phyloP scores from a whole-genome alignment of 805 yeast genomes.

The Candida golubevii region DNA sequence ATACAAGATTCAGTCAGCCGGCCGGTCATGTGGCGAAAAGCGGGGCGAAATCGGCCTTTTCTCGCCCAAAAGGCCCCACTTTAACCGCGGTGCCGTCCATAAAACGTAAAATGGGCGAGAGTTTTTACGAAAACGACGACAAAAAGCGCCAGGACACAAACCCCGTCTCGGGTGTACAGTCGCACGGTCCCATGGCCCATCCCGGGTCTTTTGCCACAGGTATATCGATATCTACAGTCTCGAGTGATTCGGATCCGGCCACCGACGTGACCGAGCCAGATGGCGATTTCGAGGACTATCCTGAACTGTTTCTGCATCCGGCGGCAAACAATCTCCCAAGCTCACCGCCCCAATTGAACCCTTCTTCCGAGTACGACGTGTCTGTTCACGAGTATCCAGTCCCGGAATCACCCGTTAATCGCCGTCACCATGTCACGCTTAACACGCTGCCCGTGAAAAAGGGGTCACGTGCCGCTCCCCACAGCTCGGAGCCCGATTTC shows the following conservation, averaged over 20 bases:
- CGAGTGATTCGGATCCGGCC: constrained; percentile 3
- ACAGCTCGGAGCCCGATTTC: constrained; percentile 41
- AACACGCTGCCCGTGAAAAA: constrained; percentile 12
- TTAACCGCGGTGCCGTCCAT: constrained; percentile 27
- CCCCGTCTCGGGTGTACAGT: constrained; percentile 1
- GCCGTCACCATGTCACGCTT: constrained; percentile 4
- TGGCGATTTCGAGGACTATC: background rate
- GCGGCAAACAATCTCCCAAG: constrained; percentile 23
- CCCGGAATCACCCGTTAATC: constrained; percentile 27
- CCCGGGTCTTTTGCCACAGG: background rate
- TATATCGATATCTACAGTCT: background rate
- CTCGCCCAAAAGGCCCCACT: constrained; percentile 18
- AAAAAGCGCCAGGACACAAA: constrained; percentile 31
- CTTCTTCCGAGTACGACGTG: constrained; percentile 29
- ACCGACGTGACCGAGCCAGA: constrained; percentile 9
- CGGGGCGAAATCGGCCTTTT: too few species aligned
- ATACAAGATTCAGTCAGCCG: constrained; percentile 26
- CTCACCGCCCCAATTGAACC: constrained; percentile 37
- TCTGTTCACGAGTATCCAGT: constrained; percentile 21
- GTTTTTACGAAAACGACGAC: constrained; percentile 41
- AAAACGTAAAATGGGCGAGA: constrained; percentile 40
- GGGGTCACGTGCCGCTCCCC: constrained; percentile 1
- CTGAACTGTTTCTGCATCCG: background rate
- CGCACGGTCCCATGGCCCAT: background rate
- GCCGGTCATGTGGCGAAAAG: constrained; percentile 5